phyloP scores from a whole-genome alignment of 2,329 filamentous ascomycete genomes.

The Westerdykella sp. region DNA sequence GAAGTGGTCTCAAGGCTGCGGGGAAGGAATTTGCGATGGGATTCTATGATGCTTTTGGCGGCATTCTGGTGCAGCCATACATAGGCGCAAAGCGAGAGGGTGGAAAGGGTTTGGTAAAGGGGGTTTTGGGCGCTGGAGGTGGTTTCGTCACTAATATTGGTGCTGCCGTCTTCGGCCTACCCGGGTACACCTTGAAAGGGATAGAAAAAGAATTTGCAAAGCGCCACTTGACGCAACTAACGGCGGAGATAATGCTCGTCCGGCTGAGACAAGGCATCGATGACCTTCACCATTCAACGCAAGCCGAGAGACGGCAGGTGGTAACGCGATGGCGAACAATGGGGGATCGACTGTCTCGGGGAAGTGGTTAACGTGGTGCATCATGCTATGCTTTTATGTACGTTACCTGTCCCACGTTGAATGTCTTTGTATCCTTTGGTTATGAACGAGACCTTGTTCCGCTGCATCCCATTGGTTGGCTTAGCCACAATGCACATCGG shows the following conservation, averaged over 20 bases:
- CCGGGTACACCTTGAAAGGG: constrained; percentile 20
- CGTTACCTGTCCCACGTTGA: too few species aligned
- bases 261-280: constrained; percentile 2
- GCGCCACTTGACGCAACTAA: constrained; percentile 1
- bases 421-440: too few species aligned
- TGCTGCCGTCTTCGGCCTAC: constrained; percentile 11
- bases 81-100: constrained; percentile 58
- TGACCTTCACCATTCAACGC: not conserved
- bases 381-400: too few species aligned
- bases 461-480: too few species aligned
- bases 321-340: too few species aligned
- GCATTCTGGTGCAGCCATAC: constrained; percentile 67
- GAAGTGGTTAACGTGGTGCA: too few species aligned
- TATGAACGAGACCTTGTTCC: too few species aligned
- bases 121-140: constrained; percentile 29
- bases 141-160: constrained; percentile 10
- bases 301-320: not conserved
- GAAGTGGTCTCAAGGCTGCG: constrained; percentile 66
- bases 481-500: too few species aligned
- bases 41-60: constrained; percentile 69
- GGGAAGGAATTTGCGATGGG: constrained; percentile 67
- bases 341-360: too few species aligned
- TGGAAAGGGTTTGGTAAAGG: constrained; percentile 48
- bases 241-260: constrained; percentile 4
- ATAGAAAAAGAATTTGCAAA: constrained; percentile 4